Percentiles rank a stretch among this genome's conserved stretches.
Evolutionary conservation across 2,329 filamentous ascomycete species (phyloP).

Genomic region (Apiospora rasikravindrae): DNA sequence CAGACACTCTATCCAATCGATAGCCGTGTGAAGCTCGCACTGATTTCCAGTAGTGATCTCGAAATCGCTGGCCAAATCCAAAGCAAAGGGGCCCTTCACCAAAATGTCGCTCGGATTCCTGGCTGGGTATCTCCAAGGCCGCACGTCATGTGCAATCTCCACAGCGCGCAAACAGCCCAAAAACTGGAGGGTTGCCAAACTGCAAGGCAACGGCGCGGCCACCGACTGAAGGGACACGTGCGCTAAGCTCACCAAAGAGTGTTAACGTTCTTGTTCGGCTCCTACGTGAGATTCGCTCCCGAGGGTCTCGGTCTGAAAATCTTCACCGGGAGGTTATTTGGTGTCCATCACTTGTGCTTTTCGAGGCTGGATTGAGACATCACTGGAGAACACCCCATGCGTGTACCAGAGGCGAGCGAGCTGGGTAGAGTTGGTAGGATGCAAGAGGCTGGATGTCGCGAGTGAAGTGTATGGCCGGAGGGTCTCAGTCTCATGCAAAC

Average conservation of each 20-base stretch:
- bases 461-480: conserved; percentile 3
- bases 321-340: conserved; percentile 13
- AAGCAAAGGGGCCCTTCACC: neutral
- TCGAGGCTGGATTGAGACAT: conserved; percentile 15
- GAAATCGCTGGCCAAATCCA: neutral
- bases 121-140: neutral
- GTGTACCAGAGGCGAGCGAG: neutral
- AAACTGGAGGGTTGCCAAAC: neutral
- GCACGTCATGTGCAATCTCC: neutral
- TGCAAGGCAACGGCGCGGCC: conserved; percentile 4
- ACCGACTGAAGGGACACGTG: neutral
- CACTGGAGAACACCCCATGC: neutral
- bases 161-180: neutral
- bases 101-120: neutral
- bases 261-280: conserved; percentile 7
- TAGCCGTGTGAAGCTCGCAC: neutral
- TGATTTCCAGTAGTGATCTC: conserved; percentile 22
- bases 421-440: conserved; percentile 9
- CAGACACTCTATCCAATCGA: neutral
- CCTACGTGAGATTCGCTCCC: neutral
- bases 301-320: conserved; percentile 9
- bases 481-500: conserved; percentile 14
- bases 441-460: neutral
- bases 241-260: neutral
- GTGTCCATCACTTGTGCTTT: conserved; percentile 9